Conservation (phyloP, 495 filamentous ascomycete species). For the Cudoniella acicularis region DNA sequence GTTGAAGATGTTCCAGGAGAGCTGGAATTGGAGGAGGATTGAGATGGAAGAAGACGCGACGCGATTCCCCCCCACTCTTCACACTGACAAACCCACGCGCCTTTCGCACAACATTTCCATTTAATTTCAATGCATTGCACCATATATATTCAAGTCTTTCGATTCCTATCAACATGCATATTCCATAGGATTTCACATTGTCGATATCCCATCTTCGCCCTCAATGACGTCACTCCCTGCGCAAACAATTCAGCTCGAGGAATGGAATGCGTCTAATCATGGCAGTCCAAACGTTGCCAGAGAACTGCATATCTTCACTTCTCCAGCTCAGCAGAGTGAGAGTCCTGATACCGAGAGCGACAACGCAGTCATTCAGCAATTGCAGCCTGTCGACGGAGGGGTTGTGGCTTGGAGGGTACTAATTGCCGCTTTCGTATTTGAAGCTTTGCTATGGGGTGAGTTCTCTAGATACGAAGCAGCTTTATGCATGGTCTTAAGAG, state of each 20-base stretch:
- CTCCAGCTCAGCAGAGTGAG: neutral
- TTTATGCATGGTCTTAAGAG: neutral
- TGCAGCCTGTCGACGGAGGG: conserved; percentile 17
- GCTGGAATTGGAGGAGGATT: no score
- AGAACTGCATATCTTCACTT: neutral
- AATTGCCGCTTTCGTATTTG: conserved; percentile 27
- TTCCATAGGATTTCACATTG: neutral
- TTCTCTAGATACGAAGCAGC: no score
- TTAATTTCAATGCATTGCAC: no score
- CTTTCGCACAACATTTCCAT: no score
- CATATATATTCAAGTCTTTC: no score
- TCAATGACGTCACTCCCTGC: neutral
- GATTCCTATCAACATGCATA: no score
- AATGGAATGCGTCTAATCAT: neutral
- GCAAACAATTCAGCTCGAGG: neutral
- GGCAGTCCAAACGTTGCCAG: neutral
- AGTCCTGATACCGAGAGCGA: neutral
- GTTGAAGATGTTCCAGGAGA: no score
- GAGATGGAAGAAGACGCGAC: no score
- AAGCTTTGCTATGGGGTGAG: conserved; percentile 31
- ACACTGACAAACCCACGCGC: no score
- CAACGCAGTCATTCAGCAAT: conserved; percentile 4
- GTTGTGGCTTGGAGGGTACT: conserved; percentile 23
- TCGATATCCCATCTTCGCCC: neutral
- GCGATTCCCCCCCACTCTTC: no score